phyloP scores from a whole-genome alignment of 1,284 basidiomycete genomes.

The Porogramme epimiltina region DNA sequence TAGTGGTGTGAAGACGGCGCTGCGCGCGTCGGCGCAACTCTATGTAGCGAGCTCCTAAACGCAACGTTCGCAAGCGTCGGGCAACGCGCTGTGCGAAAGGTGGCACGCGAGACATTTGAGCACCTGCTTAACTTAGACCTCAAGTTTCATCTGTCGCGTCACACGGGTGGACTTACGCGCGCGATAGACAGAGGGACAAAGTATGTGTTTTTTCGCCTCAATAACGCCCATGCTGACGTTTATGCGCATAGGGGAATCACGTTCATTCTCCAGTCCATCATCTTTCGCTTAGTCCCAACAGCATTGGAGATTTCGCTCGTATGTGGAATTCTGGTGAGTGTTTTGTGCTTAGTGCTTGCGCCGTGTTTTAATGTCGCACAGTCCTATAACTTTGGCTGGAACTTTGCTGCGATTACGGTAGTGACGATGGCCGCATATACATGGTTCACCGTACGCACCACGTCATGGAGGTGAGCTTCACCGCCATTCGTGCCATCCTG shows the following conservation, averaged over 20 bases:
- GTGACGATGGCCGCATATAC: conserved; percentile 90
- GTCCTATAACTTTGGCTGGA: conserved; percentile 97
- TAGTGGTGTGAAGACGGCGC: conserved; percentile 71
- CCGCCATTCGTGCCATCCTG: background rate
- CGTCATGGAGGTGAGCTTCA: conserved; percentile 81
- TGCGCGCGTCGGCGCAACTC: conserved; percentile 86
- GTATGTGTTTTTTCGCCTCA: conserved; percentile 43
- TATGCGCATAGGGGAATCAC: conserved; percentile 80
- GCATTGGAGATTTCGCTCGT: conserved; percentile 96
- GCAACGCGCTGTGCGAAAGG: conserved; percentile 91
- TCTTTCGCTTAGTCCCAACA: conserved; percentile 96
- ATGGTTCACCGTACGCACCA: conserved; percentile 97
- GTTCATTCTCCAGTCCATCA: conserved; percentile 90
- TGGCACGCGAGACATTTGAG: conserved; percentile 92
- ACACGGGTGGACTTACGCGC: conserved; percentile 94
- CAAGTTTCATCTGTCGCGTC: conserved; percentile 90
- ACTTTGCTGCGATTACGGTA: conserved; percentile 91
- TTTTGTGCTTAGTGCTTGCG: too few relatives aligned
- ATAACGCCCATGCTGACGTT: background rate
- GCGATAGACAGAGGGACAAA: conserved; percentile 98
- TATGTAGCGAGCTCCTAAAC: conserved; percentile 92
- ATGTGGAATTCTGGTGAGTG: conserved; percentile 88
- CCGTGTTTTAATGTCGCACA: conserved; percentile 29
- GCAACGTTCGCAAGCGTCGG: conserved; percentile 97
- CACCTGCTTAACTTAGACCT: conserved; percentile 92